Conservation (phyloP, 495 filamentous ascomycete species). For the Penicillium steckii region DNA sequence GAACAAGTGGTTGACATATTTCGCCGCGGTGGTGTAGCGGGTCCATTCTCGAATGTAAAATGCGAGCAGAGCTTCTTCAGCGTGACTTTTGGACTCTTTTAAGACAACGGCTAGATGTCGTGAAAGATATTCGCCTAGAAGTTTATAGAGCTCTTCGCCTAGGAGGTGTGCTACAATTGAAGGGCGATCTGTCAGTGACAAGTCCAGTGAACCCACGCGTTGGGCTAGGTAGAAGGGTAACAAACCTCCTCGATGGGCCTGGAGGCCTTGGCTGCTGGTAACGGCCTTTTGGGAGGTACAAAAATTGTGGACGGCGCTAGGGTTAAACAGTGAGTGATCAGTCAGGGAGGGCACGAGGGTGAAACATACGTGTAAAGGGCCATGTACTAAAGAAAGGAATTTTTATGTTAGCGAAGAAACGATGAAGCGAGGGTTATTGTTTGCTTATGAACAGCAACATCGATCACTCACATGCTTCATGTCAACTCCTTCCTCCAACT, state of each 20-base stretch:
- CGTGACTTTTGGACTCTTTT: constrained; percentile 67
- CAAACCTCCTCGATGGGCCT: constrained; percentile 77
- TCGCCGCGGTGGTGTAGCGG: constrained; percentile 90
- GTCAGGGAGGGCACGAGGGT: constrained; percentile 10
- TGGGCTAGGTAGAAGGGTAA: constrained; percentile 12
- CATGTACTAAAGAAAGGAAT: constrained; percentile 70
- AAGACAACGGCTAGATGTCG: constrained; percentile 67
- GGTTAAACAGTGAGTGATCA: constrained; percentile 20
- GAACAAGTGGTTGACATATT: constrained; percentile 97
- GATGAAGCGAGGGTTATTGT: not conserved
- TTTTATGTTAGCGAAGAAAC: constrained; percentile 9
- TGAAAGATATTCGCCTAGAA: constrained; percentile 80
- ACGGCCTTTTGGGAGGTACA: constrained; percentile 97
- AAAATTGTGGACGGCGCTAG: constrained; percentile 94
- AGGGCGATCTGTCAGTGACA: constrained; percentile 10
- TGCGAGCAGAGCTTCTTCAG: constrained; percentile 85
- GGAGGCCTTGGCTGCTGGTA: constrained; percentile 46
- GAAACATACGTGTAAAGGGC: constrained; percentile 83
- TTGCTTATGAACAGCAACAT: not conserved
- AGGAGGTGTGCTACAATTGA: constrained; percentile 72
- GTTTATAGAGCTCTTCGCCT: constrained; percentile 93
- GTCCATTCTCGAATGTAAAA: constrained; percentile 98
- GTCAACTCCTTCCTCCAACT: constrained; percentile 87
- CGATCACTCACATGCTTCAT: constrained; percentile 72
- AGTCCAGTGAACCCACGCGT: not conserved